Evolutionary conservation across 2,329 filamentous ascomycete species (phyloP), one percentile per base, ranked within the genome.

Genomic region (Metarhizium album): DNA sequence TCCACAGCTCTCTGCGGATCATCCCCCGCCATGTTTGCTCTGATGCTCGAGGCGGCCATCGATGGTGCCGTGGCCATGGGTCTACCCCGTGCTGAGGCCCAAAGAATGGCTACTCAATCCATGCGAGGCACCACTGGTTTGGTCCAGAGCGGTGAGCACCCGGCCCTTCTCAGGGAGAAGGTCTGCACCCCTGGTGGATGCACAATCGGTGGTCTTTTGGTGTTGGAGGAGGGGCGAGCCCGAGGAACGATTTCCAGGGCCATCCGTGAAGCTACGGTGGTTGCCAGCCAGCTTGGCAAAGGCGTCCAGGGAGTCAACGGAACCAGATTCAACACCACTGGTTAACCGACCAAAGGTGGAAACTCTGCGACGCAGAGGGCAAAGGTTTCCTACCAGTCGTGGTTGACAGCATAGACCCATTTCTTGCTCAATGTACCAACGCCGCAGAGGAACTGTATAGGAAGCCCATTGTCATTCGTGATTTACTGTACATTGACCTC

Each of bases 31-130:
- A 90, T 90, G 68, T 87, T 87, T 58, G 78, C 85, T 1, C 72
- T 91, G 42, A 76, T 90, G 60, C 74, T 89, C 16, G 87, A 91
- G 67, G 84, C 84, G 6, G 77, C 86, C 45, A 81, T 86, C 14
- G 86, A 90, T 59, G 87, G 86, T 6, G 86, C 82, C 3, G 84
- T 91, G 1, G 85, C 86, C 14, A 87, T 89, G 82, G 87, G 87
- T 0, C 62, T 91, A 31, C 84, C 86, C 3, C 74, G 86, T 46
- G 78, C 76, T 2, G 85, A 90, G 62, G 86, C 86, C 1, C 81
- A 83, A 63, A 71, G 79, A 54, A 90, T 91, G 85, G 86, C 86
- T 24, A 83, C 86, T 1, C 87, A 91, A 71, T 82, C 82, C 13
- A 88, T 90, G 83, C 76, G 79, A 57, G 87, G 87, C 22, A 81